phyloP scores from a whole-genome alignment of 306 rosid genomes.

The Vigna angularis region DNA sequence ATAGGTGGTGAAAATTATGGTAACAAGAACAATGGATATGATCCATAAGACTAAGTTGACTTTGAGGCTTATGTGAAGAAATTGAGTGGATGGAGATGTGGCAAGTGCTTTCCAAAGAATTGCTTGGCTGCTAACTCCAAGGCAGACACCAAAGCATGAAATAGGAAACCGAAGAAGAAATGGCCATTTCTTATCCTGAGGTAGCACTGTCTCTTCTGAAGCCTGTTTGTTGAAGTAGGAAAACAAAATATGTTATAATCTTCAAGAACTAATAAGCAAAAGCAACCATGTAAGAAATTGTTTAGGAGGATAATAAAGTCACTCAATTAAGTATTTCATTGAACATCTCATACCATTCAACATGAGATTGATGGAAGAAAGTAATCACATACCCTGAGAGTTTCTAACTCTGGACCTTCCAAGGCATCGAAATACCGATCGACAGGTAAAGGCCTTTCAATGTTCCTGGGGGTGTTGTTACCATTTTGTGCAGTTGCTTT shows the following conservation, averaged over 20 bases:
- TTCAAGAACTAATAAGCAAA: not conserved
- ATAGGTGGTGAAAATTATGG: slow-evolving; percentile 53
- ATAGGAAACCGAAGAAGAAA: slow-evolving; percentile 82
- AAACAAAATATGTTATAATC: slow-evolving; percentile 36
- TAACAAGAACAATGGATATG: slow-evolving; percentile 60
- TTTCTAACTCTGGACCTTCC: slow-evolving; percentile 75
- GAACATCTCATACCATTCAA: no score
- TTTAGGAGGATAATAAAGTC: no score
- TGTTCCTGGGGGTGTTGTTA: slow-evolving; percentile 27
- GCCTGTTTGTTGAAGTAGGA: slow-evolving; percentile 58
- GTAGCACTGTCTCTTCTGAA: slow-evolving; percentile 85
- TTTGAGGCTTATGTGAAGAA: slow-evolving; percentile 69
- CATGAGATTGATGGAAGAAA: not conserved
- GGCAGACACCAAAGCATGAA: slow-evolving; percentile 84
- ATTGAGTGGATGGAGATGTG: slow-evolving; percentile 64
- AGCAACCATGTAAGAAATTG: not conserved
- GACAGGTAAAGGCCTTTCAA: slow-evolving; percentile 59
- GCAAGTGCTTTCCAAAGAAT: slow-evolving; percentile 86
- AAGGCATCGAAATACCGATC: slow-evolving; percentile 76
- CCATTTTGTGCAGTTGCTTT: slow-evolving; percentile 38
- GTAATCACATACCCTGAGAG: slow-evolving; percentile 65
- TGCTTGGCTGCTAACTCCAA: slow-evolving; percentile 93
- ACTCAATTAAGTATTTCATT: no score
- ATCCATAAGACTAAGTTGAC: slow-evolving; percentile 70
- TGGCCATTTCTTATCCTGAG: slow-evolving; percentile 80